Conservation (phyloP, 176 grass and related monocot species). For the Saccharum spontaneum region DNA sequence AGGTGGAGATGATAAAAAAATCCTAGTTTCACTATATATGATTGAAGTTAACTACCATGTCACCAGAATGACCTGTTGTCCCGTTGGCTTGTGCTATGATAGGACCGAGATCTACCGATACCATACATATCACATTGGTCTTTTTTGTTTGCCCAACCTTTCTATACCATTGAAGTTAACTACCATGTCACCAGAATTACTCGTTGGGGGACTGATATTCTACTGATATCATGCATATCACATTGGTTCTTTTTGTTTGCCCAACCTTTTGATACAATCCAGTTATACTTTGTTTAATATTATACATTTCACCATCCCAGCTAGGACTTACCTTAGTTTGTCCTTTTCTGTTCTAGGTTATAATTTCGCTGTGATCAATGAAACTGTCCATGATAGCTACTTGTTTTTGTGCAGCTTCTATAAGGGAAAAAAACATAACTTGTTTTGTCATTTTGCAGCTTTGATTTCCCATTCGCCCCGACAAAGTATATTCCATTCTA, state of each 20-base stretch:
- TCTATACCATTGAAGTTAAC: not conserved
- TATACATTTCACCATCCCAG: not conserved
- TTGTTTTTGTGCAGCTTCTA: not conserved
- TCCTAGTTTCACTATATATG: not conserved
- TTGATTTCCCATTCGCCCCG: conserved; percentile 83
- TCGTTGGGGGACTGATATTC: not conserved
- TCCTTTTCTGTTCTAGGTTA: not conserved
- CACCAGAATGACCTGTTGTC: not conserved
- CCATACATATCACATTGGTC: not conserved
- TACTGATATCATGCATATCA: not conserved
- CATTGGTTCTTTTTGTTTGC: not conserved
- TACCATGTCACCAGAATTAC: not conserved
- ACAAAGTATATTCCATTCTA: conserved; percentile 95
- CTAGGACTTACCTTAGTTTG: not conserved
- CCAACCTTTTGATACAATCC: not conserved
- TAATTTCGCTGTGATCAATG: not conserved
- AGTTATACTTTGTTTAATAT: not conserved
- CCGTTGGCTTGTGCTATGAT: not conserved
- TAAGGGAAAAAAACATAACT: not conserved
- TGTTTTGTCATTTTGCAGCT: conserved; percentile 48
- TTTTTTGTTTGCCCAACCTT: not conserved
- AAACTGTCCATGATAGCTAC: not conserved
- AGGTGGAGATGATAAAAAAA: not conserved
- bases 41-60: conserved; percentile 1
- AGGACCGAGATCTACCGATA: not conserved